Conservation (phyloP, 495 filamentous ascomycete species). For the Friedmanniomyces endolithicus region DNA sequence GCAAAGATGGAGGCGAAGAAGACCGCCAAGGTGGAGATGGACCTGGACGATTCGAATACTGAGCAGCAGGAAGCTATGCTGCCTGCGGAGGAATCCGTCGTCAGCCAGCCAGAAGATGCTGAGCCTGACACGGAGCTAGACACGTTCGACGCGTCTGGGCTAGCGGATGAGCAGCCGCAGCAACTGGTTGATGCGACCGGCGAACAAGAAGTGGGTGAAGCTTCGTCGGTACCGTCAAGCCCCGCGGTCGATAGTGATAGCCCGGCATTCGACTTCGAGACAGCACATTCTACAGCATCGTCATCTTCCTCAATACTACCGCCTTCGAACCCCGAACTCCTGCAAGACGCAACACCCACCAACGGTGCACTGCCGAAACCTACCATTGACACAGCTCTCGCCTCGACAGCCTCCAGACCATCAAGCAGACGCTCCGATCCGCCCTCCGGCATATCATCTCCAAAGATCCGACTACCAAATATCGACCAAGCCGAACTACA, state of each 20-base stretch:
- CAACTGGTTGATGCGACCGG: neutral
- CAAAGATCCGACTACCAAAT: constrained; percentile 32
- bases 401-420: constrained; percentile 4
- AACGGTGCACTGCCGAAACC: neutral
- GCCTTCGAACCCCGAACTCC: constrained; percentile 10
- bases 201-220: neutral
- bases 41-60: constrained; percentile 10
- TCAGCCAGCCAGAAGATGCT: constrained; percentile 1
- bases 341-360: neutral
- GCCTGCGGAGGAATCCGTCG: constrained; percentile 1
- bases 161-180: constrained; percentile 15
- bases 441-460: constrained; percentile 14
- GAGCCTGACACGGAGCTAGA: constrained; percentile 13
- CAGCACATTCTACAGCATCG: constrained; percentile 25
- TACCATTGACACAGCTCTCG: constrained; percentile 2
- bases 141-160: constrained; percentile 26
- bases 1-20: constrained; percentile 35
- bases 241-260: constrained; percentile 13
- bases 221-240: constrained; percentile 17
- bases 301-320: constrained; percentile 25
- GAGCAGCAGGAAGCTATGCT: constrained; percentile 2
- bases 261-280: constrained; percentile 16
- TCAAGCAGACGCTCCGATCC: constrained; percentile 33
- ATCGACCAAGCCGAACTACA: constrained; percentile 56
- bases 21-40: constrained; percentile 21